phyloP scores from a whole-genome alignment of 345 rosid genomes.

The Physaria fendleri region DNA sequence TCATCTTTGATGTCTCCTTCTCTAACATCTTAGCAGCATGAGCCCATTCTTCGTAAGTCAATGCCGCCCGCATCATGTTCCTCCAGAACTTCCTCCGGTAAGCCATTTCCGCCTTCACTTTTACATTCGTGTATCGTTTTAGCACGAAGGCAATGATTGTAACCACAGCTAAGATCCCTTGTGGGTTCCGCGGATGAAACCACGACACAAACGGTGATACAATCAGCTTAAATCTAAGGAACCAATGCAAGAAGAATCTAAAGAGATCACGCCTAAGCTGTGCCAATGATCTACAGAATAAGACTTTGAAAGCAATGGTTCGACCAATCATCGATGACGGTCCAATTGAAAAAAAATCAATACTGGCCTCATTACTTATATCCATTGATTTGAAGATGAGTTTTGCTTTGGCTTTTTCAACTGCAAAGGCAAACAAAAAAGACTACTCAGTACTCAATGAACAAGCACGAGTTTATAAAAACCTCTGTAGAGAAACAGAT shows the following conservation, averaged over 20 bases:
- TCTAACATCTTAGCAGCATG: conserved; percentile 99
- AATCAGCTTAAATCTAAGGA: conserved; percentile 36
- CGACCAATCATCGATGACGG: conserved; percentile 81
- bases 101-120: conserved; percentile 86
- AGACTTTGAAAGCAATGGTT: conserved; percentile 75
- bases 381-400: conserved; percentile 44
- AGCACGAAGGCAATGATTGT: conserved; percentile 76
- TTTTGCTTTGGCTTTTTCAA: too few relatives aligned
- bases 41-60: conserved; percentile 97
- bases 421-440: conserved; percentile 13
- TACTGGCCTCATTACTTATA: conserved; percentile 80
- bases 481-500: conserved; percentile 5
- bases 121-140: conserved; percentile 79
- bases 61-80: conserved; percentile 84
- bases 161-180: conserved; percentile 89
- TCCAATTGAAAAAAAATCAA: conserved; percentile 80
- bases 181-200: conserved; percentile 95
- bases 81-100: conserved; percentile 97
- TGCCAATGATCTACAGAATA: conserved; percentile 67
- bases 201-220: conserved; percentile 56
- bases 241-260: conserved; percentile 35
- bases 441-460: neutral
- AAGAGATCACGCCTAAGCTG: conserved; percentile 55
- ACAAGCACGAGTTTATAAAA: neutral
- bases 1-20: conserved; percentile 71